phyloP scores from a whole-genome alignment of 176 grass and related monocot species.

The Stipa capillata region DNA sequence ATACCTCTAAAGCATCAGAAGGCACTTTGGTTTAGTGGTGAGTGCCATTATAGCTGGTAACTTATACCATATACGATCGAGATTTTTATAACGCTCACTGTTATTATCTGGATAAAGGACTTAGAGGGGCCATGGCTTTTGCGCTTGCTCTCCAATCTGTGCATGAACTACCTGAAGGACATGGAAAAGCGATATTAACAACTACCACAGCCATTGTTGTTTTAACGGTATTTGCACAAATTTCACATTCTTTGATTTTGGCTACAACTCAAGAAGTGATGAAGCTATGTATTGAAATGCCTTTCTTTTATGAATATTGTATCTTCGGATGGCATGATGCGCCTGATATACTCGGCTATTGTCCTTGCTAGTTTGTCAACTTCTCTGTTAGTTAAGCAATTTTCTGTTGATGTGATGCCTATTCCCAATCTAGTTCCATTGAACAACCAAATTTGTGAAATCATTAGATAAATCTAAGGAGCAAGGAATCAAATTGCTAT shows the following conservation, averaged over 20 bases:
- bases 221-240: slow-evolving; percentile 59
- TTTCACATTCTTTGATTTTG: slow-evolving; percentile 1
- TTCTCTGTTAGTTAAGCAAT: not conserved
- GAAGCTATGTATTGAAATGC: not conserved
- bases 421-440: not conserved
- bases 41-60: slow-evolving; percentile 13
- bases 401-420: not conserved
- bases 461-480: not conserved
- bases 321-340: not conserved
- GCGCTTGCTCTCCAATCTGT: slow-evolving; percentile 97
- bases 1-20: slow-evolving; percentile 96
- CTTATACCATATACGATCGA: not conserved
- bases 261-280: not conserved
- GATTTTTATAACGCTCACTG: not conserved
- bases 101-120: slow-evolving; percentile 50
- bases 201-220: slow-evolving; percentile 96
- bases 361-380: not conserved
- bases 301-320: not conserved
- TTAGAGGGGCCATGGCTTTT: slow-evolving; percentile 99
- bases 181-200: slow-evolving; percentile 94
- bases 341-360: not conserved
- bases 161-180: slow-evolving; percentile 93
- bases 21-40: slow-evolving; percentile 98
- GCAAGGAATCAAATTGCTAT: not conserved
- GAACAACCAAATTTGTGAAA: not conserved